Percentiles rank a stretch among this genome's conserved stretches.
Evolutionary conservation across 352 stramenopile species (phyloP).

Genomic region (Phytophthora ohioensis): DNA sequence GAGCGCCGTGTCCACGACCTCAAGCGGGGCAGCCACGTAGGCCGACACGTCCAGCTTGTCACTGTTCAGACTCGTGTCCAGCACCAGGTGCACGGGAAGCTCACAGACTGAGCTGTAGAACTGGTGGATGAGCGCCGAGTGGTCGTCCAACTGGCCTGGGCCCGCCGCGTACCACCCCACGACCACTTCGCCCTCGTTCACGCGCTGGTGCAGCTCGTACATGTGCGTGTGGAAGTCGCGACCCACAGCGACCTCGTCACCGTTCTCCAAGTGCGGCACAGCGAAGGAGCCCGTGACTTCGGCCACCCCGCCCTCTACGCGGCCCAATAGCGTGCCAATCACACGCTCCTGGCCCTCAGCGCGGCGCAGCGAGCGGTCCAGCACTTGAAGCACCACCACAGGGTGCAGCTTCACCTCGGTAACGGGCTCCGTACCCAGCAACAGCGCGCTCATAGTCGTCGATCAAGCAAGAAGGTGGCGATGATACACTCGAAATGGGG

Average conservation of each 20-base stretch:
- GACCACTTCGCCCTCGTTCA: slow-evolving; percentile 95
- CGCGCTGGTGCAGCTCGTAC: slow-evolving; percentile 94
- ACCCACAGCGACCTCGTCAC: slow-evolving; percentile 96
- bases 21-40: slow-evolving; percentile 92
- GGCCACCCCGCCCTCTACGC: slow-evolving; percentile 83
- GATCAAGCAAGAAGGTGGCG: not conserved
- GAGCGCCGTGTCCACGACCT: slow-evolving; percentile 90
- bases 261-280: slow-evolving; percentile 96
- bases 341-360: slow-evolving; percentile 94
- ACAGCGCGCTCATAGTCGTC: slow-evolving; percentile 51
- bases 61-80: slow-evolving; percentile 91
- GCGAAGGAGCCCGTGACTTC: slow-evolving; percentile 97
- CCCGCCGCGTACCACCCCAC: slow-evolving; percentile 97
- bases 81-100: slow-evolving; percentile 94
- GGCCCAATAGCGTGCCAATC: slow-evolving; percentile 97
- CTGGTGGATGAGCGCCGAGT: slow-evolving; percentile 97
- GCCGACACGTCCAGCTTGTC: slow-evolving; percentile 91
- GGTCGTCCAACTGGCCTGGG: slow-evolving; percentile 91
- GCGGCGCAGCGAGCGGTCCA: slow-evolving; percentile 96
- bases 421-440: slow-evolving; percentile 86
- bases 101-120: slow-evolving; percentile 97
- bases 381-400: slow-evolving; percentile 96
- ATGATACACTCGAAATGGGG: not conserved
- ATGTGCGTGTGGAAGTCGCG: slow-evolving; percentile 99
- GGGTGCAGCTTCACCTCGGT: slow-evolving; percentile 93